phyloP scores from a whole-genome alignment of 202 grass and related monocot genomes.

The Bolboschoenoplectus hybrid region DNA sequence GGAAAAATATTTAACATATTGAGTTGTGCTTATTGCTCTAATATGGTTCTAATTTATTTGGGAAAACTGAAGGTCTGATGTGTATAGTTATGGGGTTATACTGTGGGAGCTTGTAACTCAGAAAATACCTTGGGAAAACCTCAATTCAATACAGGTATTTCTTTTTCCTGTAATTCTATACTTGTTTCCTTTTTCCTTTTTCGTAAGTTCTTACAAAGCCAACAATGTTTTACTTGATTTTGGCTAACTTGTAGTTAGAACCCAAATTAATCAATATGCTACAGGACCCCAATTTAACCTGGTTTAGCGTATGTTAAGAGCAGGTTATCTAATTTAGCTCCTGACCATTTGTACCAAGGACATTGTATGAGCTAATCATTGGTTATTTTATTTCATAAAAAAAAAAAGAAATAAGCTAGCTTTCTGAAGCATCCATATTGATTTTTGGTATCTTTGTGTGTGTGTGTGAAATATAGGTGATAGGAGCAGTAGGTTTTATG shows the following conservation, averaged over 20 bases:
- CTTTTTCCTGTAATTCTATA: slow-evolving; percentile 20
- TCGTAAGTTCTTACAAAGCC: neutral
- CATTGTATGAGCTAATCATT: neutral
- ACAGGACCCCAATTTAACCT: neutral
- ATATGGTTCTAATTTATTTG: slow-evolving; percentile 34
- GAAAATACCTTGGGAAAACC: slow-evolving; percentile 98
- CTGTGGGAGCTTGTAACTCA: slow-evolving; percentile 97
- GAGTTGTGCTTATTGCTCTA: neutral
- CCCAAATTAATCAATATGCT: neutral
- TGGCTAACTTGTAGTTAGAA: neutral
- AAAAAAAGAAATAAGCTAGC: neutral
- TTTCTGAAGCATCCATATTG: slow-evolving; percentile 3
- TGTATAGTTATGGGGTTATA: slow-evolving; percentile 96
- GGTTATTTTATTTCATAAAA: neutral
- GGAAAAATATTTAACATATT: neutral
- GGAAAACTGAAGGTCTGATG: slow-evolving; percentile 78
- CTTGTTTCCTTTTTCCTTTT: neutral
- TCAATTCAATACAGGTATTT: slow-evolving; percentile 92
- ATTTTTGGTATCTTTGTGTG: slow-evolving; percentile 10
- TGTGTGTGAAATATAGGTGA: slow-evolving; percentile 54
- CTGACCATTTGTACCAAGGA: neutral
- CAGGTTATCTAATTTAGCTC: neutral
- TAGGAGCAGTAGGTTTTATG: slow-evolving; percentile 95
- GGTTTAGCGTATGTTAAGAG: neutral
- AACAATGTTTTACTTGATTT: neutral